A percentile compares a stretch with the other conserved stretches of the same genome.
Evolutionary conservation across 2,329 filamentous ascomycete species (phyloP).

Genomic region (Pseudonectria buxi): DNA sequence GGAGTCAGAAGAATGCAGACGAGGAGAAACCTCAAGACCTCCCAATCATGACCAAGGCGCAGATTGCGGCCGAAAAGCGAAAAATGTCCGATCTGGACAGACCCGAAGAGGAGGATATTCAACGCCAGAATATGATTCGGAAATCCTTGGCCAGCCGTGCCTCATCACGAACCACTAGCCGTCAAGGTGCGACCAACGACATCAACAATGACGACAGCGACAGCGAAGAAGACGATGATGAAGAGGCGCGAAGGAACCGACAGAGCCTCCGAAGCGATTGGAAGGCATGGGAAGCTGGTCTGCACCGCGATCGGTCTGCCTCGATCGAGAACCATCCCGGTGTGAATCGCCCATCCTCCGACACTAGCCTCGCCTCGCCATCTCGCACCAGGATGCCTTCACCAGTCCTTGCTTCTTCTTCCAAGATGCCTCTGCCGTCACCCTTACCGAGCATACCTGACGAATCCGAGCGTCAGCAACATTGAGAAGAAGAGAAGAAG

Average conservation of each 20-base stretch:
- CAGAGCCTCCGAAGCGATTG: constrained; percentile 24
- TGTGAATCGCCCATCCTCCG: constrained; percentile 12
- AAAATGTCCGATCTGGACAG: constrained; percentile 9
- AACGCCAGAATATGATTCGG: constrained; percentile 35
- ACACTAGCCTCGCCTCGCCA: constrained; percentile 2
- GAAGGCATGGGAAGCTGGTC: constrained; percentile 34
- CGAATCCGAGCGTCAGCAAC: too few relatives aligned
- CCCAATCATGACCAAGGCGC: constrained; percentile 11
- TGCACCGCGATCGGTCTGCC: constrained; percentile 22
- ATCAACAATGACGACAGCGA: constrained; percentile 7
- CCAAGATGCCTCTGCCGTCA: background rate
- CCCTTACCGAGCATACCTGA: background rate
- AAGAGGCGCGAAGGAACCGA: constrained; percentile 2
- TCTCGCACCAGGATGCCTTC: constrained; percentile 1
- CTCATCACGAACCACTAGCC: constrained; percentile 13
- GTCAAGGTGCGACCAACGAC: background rate
- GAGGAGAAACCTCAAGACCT: constrained; percentile 8
- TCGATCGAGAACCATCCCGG: constrained; percentile 25
- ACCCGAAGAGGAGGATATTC: constrained; percentile 28
- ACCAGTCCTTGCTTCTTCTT: background rate
- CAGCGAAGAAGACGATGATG: constrained; percentile 15
- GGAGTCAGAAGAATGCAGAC: constrained; percentile 7
- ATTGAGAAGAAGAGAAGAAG: too few relatives aligned
- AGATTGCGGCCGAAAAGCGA: constrained; percentile 8
- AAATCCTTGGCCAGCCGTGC: constrained; percentile 34